Conservation (phyloP, 345 rosid species). For the Aegle marmelos region DNA sequence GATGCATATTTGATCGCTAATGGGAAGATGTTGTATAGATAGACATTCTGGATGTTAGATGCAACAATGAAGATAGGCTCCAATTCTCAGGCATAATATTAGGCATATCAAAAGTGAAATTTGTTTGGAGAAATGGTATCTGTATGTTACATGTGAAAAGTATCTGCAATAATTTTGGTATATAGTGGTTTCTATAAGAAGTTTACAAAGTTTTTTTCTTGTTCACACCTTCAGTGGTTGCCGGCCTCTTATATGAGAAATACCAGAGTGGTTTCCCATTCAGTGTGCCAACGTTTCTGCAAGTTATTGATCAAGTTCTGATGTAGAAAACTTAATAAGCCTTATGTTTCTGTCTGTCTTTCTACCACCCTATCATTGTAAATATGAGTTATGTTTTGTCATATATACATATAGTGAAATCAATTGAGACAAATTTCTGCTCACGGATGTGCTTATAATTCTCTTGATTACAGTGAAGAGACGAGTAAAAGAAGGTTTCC, state of each 20-base stretch:
- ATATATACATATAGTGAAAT: background rate
- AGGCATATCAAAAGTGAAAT: background rate
- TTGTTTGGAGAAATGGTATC: background rate
- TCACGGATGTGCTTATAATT: slow-evolving; percentile 1
- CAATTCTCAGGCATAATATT: background rate
- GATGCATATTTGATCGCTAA: background rate
- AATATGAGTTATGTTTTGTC: background rate
- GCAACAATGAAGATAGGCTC: background rate
- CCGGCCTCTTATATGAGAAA: background rate
- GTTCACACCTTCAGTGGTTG: background rate
- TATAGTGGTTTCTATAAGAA: background rate
- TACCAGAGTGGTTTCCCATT: background rate
- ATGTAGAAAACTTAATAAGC: background rate
- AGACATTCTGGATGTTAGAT: background rate
- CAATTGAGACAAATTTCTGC: background rate
- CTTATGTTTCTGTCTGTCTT: background rate
- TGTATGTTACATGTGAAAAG: background rate
- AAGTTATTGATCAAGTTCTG: background rate
- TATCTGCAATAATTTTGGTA: background rate
- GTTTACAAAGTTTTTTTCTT: background rate
- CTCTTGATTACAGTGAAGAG: slow-evolving; percentile 48
- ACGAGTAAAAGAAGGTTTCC: slow-evolving; percentile 43
- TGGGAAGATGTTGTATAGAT: background rate
- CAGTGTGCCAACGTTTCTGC: background rate
- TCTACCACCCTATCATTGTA: background rate